These are phyloP conservation scores for Colletotrichum sp. DNA, from an alignment of 2,329 filamentous ascomycete species.

Conservation along the genomic window DNA sequence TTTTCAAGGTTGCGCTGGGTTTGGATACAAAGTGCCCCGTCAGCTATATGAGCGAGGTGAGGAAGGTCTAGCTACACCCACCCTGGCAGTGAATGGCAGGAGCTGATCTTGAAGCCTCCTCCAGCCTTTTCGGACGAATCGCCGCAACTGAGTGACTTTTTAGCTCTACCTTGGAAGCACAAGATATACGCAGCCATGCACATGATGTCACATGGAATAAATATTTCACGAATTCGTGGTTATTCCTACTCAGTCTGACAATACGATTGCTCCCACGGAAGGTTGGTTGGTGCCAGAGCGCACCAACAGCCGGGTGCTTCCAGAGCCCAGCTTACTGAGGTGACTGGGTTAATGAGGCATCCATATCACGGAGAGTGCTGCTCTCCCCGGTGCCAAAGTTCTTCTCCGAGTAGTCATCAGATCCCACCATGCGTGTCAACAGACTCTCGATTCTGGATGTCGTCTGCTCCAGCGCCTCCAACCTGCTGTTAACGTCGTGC, in stretches of 20 bases:
- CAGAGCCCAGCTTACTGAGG: conserved; percentile 24
- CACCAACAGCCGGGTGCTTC: background rate
- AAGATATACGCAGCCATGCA: background rate
- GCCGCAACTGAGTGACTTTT: background rate
- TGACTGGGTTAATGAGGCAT: conserved; percentile 32
- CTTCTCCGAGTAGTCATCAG: conserved; percentile 29
- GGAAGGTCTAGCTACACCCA: background rate
- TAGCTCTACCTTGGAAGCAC: background rate
- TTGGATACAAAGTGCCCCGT: background rate
- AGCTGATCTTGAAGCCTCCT: background rate
- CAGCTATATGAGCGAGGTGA: background rate
- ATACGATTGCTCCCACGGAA: background rate
- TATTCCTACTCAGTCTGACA: background rate
- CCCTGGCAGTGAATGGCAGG: background rate
- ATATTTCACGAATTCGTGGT: background rate
- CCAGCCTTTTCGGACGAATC: background rate
- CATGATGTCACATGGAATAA: background rate
- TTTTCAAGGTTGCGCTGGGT: background rate
- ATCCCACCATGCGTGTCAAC: conserved; percentile 39
- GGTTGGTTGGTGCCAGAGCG: background rate
- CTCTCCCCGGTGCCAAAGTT: conserved; percentile 29
- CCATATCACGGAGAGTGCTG: conserved; percentile 31
- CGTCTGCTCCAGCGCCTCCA: conserved; percentile 56
- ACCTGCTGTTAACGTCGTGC: conserved; percentile 46
- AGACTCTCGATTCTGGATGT: conserved; percentile 55